Evolutionary conservation across 129 eudicot species (phyloP).

Genomic region (Chrysanthemum lavandulifolium): DNA sequence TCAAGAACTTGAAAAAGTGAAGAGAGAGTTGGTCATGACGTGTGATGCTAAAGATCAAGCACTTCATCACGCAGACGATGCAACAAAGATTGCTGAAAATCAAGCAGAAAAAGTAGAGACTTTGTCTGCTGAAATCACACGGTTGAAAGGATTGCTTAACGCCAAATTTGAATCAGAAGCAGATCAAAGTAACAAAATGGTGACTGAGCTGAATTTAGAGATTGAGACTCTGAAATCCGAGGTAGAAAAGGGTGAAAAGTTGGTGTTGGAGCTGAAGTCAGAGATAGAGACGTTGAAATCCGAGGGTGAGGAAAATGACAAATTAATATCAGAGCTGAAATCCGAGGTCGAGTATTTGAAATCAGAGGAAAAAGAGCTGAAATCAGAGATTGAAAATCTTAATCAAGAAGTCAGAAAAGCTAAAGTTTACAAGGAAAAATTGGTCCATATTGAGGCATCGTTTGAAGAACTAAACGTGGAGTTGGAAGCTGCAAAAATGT

Average conservation of each 20-base stretch:
- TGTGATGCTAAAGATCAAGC: constrained; percentile 84
- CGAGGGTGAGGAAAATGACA: constrained; percentile 47
- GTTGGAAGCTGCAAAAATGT: constrained; percentile 86
- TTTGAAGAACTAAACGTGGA: constrained; percentile 78
- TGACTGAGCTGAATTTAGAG: constrained; percentile 50
- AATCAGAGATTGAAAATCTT: constrained; percentile 56
- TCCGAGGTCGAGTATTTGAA: constrained; percentile 27
- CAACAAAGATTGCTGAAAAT: constrained; percentile 82
- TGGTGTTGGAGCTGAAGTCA: constrained; percentile 42
- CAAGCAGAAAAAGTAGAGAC: constrained; percentile 73
- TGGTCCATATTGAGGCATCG: constrained; percentile 54
- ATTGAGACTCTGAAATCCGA: constrained; percentile 43
- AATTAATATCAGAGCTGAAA: constrained; percentile 32
- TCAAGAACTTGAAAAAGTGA: constrained; percentile 78
- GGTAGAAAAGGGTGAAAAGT: constrained; percentile 16
- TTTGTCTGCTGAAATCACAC: constrained; percentile 68
- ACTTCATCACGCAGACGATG: constrained; percentile 88
- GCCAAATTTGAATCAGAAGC: constrained; percentile 52
- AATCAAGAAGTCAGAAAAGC: constrained; percentile 64
- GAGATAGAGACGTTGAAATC: constrained; percentile 59
- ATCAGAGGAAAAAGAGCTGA: constrained; percentile 38
- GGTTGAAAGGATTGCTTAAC: constrained; percentile 68
- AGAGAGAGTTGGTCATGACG: constrained; percentile 75
- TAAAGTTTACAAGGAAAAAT: constrained; percentile 48
- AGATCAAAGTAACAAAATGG: constrained; percentile 46